Evolutionary conservation across 495 filamentous ascomycete species (phyloP).

Genomic region (Neurospora sp.): DNA sequence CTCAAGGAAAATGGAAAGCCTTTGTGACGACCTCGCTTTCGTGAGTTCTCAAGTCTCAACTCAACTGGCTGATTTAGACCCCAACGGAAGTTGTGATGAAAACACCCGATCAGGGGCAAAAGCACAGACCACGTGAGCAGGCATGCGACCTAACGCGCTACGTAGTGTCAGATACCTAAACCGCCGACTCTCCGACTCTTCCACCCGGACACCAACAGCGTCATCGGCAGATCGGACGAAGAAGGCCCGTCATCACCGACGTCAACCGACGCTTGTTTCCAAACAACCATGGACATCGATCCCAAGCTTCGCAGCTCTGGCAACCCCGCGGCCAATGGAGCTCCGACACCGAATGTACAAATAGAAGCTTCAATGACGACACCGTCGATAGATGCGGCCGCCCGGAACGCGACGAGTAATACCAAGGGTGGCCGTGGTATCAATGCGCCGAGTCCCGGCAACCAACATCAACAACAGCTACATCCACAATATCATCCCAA

Average conservation of each 20-base stretch:
- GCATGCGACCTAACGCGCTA: not conserved
- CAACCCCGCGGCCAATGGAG: not conserved
- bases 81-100: not conserved
- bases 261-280: no score
- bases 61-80: not conserved
- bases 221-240: constrained; percentile 15
- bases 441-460: not conserved
- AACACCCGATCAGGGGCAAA: not conserved
- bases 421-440: not conserved
- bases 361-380: not conserved
- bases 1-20: not conserved
- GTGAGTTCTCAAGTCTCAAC: not conserved
- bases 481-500: not conserved
- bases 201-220: not conserved
- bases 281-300: not conserved
- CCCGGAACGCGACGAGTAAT: not conserved
- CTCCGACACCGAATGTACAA: not conserved
- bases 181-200: constrained; percentile 1
- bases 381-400: not conserved
- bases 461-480: not conserved
- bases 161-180: no score
- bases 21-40: not conserved
- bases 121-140: not conserved
- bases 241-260: constrained; percentile 11
- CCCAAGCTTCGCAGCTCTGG: not conserved